These are phyloP conservation scores for Entrophospora sp. DNA, from an alignment of 192 early-diverging fungal species.

Conservation along the genomic window DNA sequence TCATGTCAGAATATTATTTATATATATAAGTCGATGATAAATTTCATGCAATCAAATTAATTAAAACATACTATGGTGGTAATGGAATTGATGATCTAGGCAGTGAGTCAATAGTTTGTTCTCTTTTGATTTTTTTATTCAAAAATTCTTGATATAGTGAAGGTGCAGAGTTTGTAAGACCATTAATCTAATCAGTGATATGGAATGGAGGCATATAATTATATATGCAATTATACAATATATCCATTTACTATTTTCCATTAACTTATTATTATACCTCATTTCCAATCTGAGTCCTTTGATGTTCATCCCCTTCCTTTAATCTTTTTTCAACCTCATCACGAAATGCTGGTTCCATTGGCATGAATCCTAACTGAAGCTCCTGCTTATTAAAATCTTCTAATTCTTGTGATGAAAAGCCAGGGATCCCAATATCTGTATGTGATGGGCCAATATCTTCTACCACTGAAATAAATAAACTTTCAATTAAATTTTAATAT, in stretches of 20 bases:
- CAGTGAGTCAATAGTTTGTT: conserved; percentile 36
- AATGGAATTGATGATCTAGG: conserved; percentile 55
- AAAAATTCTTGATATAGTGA: conserved; percentile 5
- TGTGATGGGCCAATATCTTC: conserved; percentile 12
- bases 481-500: not conserved
- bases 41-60: not conserved
- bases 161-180: not conserved
- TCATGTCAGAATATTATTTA: conserved; percentile 30
- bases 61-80: conserved; percentile 53
- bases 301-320: conserved; percentile 50
- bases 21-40: conserved; percentile 25
- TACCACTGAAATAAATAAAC: not conserved
- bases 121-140: not conserved
- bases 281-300: not conserved
- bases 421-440: conserved; percentile 53
- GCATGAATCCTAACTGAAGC: conserved; percentile 63
- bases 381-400: conserved; percentile 76
- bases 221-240: not conserved
- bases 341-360: conserved; percentile 60
- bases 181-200: not conserved
- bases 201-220: not conserved
- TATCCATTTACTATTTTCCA: not conserved
- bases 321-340: conserved; percentile 76
- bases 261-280: not conserved
- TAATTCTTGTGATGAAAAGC: conserved; percentile 61